Percentiles rank a stretch among this genome's conserved stretches.
Evolutionary conservation across 768 basidiomycete genomes (phyloP).

Genomic region (Rhodotorula paludigena): DNA sequence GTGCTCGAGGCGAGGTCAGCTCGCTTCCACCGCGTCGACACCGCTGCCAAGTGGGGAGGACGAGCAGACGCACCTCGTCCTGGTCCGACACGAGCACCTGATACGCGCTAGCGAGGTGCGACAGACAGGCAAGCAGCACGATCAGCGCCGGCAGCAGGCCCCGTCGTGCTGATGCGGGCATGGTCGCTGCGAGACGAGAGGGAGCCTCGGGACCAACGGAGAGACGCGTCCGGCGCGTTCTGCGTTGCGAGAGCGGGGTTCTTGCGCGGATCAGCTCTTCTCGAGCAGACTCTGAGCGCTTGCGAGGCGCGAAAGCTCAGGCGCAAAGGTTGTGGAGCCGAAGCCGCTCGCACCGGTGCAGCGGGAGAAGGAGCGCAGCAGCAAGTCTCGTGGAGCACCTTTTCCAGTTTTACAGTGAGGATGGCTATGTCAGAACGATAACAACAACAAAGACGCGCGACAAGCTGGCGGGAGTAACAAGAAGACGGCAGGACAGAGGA

Average conservation of each 20-base stretch:
- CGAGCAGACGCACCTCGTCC: slow-evolving; percentile 6
- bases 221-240: background rate
- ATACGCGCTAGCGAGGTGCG: background rate
- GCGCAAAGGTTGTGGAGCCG: too few species aligned
- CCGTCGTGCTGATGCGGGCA: background rate
- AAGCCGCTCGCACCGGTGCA: too few species aligned
- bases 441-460: too few species aligned
- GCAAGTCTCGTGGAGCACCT: too few species aligned
- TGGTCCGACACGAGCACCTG: slow-evolving; percentile 28
- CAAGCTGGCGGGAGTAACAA: background rate
- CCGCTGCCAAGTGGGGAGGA: slow-evolving; percentile 38
- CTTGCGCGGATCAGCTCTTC: too few species aligned
- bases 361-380: too few species aligned
- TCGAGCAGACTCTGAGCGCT: too few species aligned
- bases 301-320: too few species aligned
- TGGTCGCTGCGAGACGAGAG: background rate
- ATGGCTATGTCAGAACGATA: too few species aligned
- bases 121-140: background rate
- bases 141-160: background rate
- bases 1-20: slow-evolving; percentile 63
- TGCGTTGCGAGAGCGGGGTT: too few species aligned
- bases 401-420: too few species aligned
- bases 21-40: slow-evolving; percentile 54
- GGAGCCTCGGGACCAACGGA: background rate
- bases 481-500: background rate